A percentile compares a stretch with the other conserved stretches of the same genome.
Conservation (phyloP, 139 green algal species). For the Closterium sp. region DNA sequence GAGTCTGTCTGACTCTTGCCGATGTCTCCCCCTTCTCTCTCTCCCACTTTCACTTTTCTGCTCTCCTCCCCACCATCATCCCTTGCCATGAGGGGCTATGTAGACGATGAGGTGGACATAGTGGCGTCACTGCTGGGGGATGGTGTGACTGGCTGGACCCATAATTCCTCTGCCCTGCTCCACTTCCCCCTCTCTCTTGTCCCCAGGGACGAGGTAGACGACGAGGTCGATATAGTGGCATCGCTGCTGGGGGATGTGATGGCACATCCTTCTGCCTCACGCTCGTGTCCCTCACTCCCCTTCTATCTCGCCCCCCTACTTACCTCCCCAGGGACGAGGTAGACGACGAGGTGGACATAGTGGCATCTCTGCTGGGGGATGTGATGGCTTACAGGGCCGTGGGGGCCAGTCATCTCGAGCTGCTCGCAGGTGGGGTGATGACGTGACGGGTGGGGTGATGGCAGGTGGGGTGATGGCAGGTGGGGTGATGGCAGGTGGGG, state of each 20-base stretch:
- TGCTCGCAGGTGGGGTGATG: conserved; percentile 24
- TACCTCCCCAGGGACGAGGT: not conserved
- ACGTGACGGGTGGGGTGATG: no score
- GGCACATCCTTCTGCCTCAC: not conserved
- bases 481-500: no score
- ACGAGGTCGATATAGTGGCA: conserved; percentile 35
- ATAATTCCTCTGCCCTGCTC: no score
- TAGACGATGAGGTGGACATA: conserved; percentile 35
- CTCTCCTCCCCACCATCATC: not conserved
- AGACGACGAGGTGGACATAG: conserved; percentile 36
- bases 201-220: conserved; percentile 12
- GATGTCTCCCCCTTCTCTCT: no score
- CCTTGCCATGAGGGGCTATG: not conserved
- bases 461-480: no score
- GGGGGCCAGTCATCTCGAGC: conserved; percentile 35
- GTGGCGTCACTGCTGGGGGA: conserved; percentile 29
- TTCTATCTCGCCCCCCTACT: not conserved
- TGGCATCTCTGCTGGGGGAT: conserved; percentile 37
- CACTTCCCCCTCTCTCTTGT: not conserved
- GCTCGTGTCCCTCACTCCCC: not conserved
- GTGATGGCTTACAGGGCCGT: conserved; percentile 33
- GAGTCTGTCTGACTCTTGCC: no score
- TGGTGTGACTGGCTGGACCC: no score
- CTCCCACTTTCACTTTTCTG: no score
- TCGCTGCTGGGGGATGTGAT: conserved; percentile 15